A percentile compares a stretch with the other conserved stretches of the same genome.
These are phyloP conservation scores for Cnidoscolus chayamansa DNA, from an alignment of 441 rosid genomes.

Conservation along the genomic window DNA sequence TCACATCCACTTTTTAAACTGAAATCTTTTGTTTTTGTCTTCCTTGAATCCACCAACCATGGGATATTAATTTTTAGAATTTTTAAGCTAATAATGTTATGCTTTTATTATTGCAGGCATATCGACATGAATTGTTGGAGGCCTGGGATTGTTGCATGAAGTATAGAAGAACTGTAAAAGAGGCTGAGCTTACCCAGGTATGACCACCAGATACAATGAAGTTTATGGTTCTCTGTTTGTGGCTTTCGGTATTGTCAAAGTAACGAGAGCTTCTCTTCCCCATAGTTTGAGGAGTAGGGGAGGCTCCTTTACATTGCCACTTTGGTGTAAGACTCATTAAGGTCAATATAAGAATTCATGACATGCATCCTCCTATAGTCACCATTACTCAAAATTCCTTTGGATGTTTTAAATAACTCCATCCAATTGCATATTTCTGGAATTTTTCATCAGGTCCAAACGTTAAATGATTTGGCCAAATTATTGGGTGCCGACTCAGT, in stretches of 20 bases:
- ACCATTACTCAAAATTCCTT: background rate
- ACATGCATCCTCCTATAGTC: background rate
- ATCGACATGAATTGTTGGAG: conserved; percentile 86
- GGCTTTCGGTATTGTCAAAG: conserved; percentile 6
- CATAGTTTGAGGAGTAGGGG: too few relatives aligned
- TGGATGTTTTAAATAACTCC: background rate
- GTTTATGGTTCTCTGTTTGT: background rate
- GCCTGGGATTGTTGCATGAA: conserved; percentile 93
- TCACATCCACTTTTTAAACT: background rate
- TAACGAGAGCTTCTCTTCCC: background rate
- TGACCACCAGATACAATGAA: background rate
- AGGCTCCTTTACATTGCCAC: background rate
- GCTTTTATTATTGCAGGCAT: conserved; percentile 57
- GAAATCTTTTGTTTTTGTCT: background rate
- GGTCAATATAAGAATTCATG: background rate
- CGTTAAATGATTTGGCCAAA: background rate
- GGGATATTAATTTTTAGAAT: background rate
- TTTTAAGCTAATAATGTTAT: conserved; percentile 1
- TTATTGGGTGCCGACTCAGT: background rate
- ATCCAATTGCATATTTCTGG: background rate
- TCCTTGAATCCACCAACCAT: conserved; percentile 11
- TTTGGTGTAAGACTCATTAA: conserved; percentile 6
- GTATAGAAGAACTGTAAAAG: conserved; percentile 87
- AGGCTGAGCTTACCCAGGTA: conserved; percentile 99
- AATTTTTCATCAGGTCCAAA: background rate